Evolutionary conservation across 2,329 filamentous ascomycete genomes (phyloP), one percentile per base, ranked within the genome.

Genomic region (Fonsecaea pedrosoi): DNA sequence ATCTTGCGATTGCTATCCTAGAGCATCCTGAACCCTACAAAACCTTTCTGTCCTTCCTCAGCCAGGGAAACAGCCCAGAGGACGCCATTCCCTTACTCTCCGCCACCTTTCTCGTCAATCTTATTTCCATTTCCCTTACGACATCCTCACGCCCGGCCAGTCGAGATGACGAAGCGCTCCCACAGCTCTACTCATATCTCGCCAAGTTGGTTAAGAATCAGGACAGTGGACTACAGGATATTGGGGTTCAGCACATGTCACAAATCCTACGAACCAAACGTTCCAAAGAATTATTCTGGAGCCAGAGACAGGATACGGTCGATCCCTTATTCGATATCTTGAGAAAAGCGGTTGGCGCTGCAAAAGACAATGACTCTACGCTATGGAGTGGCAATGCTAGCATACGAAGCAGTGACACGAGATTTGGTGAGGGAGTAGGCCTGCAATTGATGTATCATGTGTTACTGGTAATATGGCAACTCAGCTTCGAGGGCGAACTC

Each of bases 361-460:
- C 82, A 32, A 89, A 87, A 73, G 91, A 91, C 69, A 87, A 83
- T 58, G 88, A 92, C 82, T 85, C 85, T 60, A 78, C 85, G 58
- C 77, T 85, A 12, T 81, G 84, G 73, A 85, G 81, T 70, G 83
- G 83, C 32, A 76, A 77, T 42, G 75, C 79, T 56, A 86, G 85
- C 72, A 84, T 85, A 69, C 89, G 88, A 60, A 85, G 87, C 64
- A 88, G 90, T 35, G 90, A 93, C 68, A 80, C 81, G 60, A 82
- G 85, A 48, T 80, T 89, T 54, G 80, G 82, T 65, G 92, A 93
- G 57, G 93, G 93, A 8, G 92, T 99, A 67, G 92, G 93, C 1
- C 83, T 99, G 48, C 95, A 99, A 78, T 86, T 98, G 48, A 85
- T 99, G 48, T 99, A 99, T 78, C 92, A 97, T 75, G 91, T 97